Conservation (phyloP, 2,329 filamentous ascomycete genomes). For the Trichoderma aggressivum region DNA sequence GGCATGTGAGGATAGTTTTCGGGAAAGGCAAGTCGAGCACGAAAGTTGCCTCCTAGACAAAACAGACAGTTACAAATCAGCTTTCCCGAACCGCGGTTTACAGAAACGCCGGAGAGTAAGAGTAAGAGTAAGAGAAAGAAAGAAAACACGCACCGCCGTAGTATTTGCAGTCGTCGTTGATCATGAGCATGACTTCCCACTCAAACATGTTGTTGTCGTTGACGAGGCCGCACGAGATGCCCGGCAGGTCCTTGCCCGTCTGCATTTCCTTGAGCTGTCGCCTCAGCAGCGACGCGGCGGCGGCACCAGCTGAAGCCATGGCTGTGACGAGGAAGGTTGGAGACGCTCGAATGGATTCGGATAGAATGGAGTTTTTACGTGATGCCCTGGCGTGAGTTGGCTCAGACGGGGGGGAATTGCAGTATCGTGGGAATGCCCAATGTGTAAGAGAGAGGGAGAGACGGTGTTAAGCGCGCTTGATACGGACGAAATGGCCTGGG, state of each 20-base stretch:
- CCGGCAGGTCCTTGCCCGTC: conserved; percentile 82
- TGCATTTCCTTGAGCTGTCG: conserved; percentile 95
- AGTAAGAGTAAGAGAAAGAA: not conserved
- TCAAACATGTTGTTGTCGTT: conserved; percentile 86
- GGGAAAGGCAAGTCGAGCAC: conserved; percentile 79
- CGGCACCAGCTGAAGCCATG: conserved; percentile 43
- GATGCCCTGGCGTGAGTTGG: not conserved
- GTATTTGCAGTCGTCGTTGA: conserved; percentile 87
- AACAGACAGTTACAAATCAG: not conserved
- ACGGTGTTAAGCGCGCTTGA: not conserved
- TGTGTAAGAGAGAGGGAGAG: not conserved
- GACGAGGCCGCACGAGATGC: conserved; percentile 87
- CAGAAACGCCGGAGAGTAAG: not conserved
- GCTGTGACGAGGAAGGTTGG: conserved; percentile 29
- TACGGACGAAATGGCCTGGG: not conserved
- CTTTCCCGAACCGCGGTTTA: not conserved
- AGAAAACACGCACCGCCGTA: conserved; percentile 68
- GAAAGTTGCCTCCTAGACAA: conserved; percentile 79
- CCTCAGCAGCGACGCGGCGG: conserved; percentile 69
- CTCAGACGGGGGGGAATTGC: too few species aligned
- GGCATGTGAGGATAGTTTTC: conserved; percentile 81
- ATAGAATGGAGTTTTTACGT: too few species aligned
- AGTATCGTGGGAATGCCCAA: not conserved
- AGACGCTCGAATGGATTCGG: not conserved
- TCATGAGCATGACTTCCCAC: conserved; percentile 99